A percentile compares a stretch with the other conserved stretches of the same genome.
Conservation (phyloP, 805 yeast species). For the Cyberlindnera euphorbiae region DNA sequence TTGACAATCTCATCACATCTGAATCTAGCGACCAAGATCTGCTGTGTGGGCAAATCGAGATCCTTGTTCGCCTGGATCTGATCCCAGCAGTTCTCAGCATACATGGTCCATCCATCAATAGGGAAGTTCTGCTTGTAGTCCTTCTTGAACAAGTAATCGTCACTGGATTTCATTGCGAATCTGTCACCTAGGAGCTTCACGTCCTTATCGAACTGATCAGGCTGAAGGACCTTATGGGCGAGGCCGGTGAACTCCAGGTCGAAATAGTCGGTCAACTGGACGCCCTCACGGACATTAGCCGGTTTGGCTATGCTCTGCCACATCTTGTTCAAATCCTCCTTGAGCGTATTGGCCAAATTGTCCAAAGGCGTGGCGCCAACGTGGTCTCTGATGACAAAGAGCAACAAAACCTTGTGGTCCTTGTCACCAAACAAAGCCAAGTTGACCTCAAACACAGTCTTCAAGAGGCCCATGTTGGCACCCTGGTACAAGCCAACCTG, state of each 20-base stretch:
- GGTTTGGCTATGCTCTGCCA: conserved; percentile 83
- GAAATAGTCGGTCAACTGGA: conserved; percentile 68
- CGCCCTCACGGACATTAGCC: conserved; percentile 42
- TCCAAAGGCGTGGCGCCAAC: conserved; percentile 80
- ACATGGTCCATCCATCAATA: conserved; percentile 92
- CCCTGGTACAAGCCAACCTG: conserved; percentile 97
- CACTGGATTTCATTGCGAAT: conserved; percentile 34
- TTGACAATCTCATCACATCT: conserved; percentile 85
- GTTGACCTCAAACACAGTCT: conserved; percentile 95
- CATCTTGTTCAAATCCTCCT: conserved; percentile 64
- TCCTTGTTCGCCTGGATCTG: conserved; percentile 92
- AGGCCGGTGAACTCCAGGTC: conserved; percentile 78
- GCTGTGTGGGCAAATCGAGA: conserved; percentile 94
- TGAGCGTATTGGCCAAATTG: conserved; percentile 63
- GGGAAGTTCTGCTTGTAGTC: conserved; percentile 84
- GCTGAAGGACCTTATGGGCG: conserved; percentile 80
- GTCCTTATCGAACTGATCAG: conserved; percentile 60
- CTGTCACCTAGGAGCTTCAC: conserved; percentile 60
- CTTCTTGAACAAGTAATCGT: conserved; percentile 47
- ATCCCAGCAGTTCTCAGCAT: conserved; percentile 89
- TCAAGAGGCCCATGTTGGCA: conserved; percentile 91
- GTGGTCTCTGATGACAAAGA: conserved; percentile 92
- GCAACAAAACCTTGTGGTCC: conserved; percentile 56
- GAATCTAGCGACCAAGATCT: conserved; percentile 87
- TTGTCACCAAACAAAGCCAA: conserved; percentile 71